Percentiles rank a stretch among this genome's conserved stretches.
These are phyloP conservation scores for Agrocybe chaxingu DNA, from an alignment of 768 basidiomycete genomes.

Conservation along the genomic window DNA sequence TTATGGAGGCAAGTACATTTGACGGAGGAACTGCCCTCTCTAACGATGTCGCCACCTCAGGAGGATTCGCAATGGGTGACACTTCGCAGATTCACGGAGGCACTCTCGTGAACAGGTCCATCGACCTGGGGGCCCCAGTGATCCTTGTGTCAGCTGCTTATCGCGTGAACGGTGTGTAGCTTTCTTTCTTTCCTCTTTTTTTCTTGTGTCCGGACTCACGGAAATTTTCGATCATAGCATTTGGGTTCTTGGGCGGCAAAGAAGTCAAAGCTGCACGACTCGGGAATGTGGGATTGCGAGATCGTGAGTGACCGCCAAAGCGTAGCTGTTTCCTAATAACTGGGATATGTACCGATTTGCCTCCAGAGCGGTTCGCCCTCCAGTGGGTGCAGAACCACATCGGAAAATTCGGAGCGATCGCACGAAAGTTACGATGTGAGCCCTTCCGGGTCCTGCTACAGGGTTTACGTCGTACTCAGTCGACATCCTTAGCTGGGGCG, in stretches of 20 bases:
- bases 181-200: not conserved
- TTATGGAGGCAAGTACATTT: too few species aligned
- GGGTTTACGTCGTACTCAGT: not conserved
- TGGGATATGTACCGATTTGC: too few species aligned
- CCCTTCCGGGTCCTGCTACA: not conserved
- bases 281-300: slow-evolving; percentile 9
- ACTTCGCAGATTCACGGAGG: slow-evolving; percentile 1
- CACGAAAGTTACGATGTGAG: not conserved
- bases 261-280: slow-evolving; percentile 8
- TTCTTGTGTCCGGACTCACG: too few species aligned
- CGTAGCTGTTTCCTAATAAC: too few species aligned
- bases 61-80: too few species aligned
- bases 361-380: too few species aligned
- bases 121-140: slow-evolving; percentile 8
- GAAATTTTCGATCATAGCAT: not conserved
- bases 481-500: slow-evolving; percentile 1
- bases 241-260: slow-evolving; percentile 9
- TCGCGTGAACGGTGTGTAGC: slow-evolving; percentile 2
- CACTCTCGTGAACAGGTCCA: slow-evolving; percentile 8
- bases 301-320: slow-evolving; percentile 3
- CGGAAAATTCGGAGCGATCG: too few species aligned
- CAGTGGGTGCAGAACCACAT: too few species aligned
- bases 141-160: slow-evolving; percentile 13
- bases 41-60: too few species aligned
- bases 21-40: too few species aligned